Base-by-base conservation (phyloP, 2,329 filamentous ascomycete genomes). In the Aspergillus melleus region DNA sequence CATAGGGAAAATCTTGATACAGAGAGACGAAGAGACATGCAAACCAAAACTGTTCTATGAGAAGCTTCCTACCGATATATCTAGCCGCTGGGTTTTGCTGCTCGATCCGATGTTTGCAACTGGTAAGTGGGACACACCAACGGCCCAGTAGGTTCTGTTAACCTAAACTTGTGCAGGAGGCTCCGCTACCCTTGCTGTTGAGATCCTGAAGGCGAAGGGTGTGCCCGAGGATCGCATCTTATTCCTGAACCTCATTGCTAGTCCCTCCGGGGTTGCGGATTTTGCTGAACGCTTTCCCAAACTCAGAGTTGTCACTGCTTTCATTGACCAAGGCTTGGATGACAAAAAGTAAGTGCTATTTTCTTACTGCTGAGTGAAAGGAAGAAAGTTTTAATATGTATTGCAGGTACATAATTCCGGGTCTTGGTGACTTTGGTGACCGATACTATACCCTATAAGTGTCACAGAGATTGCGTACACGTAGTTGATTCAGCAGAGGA, bases 51-150 rank as follows among this genome's bases (percentile, higher is more conserved):
- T 99, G 11, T 99, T 98, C 78, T 99, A 98, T 78, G 94, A 98
- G 71, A 99, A 99, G 81, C 84, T 99, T 42, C 95, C 95, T 6
- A 89, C 92, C 73, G 95, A 99, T 74, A 97, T 99, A 75, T 86
- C 90, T 24, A 86, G 94, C 57, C 84, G 95, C 75, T 99, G 95
- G 93, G 94, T 97, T 39, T 81, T 99, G 61, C 82, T 99, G 49
- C 80, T 99, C 50, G 95, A 99, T 74, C 95, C 95, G n/a, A 99
- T 99, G 95, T 93, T 99, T 79, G 95, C 95, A 59, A 99, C 95
- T 68, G 93, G 92, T 93, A 78, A 66, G 63, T 58, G n/a, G 32
- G 24, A 52, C 4, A 26, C 11, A 6, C 14, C n/a, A 19, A n/a
- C 11, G 10, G 22, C 24, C 19, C 9, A 24, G 26, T 30, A 42